Evolutionary conservation across 169 alveolate genomes (phyloP).

Genomic region (Plasmodium falciparum): DNA sequence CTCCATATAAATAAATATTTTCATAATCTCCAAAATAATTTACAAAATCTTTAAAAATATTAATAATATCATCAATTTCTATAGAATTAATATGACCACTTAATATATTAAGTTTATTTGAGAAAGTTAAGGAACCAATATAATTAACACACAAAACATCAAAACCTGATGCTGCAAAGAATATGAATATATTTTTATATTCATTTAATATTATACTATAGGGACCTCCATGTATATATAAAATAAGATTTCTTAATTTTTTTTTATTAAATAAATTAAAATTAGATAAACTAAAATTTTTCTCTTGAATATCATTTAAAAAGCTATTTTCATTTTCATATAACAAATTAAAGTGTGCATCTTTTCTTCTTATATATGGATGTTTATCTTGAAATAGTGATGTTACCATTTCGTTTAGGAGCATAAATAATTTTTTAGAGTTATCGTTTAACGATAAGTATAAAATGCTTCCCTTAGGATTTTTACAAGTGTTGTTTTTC

Average conservation of each 20-base stretch:
- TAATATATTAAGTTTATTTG: conserved; percentile 30
- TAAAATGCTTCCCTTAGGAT: background rate
- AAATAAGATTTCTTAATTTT: conserved; percentile 51
- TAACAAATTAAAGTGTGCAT: conserved; percentile 45
- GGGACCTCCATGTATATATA: conserved; percentile 77
- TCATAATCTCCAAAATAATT: conserved; percentile 57
- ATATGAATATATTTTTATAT: conserved; percentile 38
- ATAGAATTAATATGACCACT: conserved; percentile 50
- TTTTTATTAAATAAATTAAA: conserved; percentile 71
- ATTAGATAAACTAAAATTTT: conserved; percentile 36
- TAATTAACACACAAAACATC: conserved; percentile 64
- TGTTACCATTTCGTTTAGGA: conserved; percentile 64
- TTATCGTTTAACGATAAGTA: conserved; percentile 45
- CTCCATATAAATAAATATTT: conserved; percentile 51
- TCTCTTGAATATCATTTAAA: conserved; percentile 25
- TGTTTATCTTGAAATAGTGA: conserved; percentile 42
- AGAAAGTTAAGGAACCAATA: conserved; percentile 33
- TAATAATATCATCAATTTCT: conserved; percentile 55
- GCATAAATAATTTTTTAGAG: conserved; percentile 43
- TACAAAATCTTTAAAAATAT: conserved; percentile 14
- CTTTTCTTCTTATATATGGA: conserved; percentile 75
- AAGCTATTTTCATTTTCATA: conserved; percentile 25
- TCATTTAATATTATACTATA: conserved; percentile 30
- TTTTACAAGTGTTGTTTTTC: no score
- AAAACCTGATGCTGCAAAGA: conserved; percentile 72